Percentiles rank a stretch among this genome's conserved stretches.
These are phyloP conservation scores for Spiromastix sp. DNA, from an alignment of 2,329 filamentous ascomycete species.

Conservation along the genomic window DNA sequence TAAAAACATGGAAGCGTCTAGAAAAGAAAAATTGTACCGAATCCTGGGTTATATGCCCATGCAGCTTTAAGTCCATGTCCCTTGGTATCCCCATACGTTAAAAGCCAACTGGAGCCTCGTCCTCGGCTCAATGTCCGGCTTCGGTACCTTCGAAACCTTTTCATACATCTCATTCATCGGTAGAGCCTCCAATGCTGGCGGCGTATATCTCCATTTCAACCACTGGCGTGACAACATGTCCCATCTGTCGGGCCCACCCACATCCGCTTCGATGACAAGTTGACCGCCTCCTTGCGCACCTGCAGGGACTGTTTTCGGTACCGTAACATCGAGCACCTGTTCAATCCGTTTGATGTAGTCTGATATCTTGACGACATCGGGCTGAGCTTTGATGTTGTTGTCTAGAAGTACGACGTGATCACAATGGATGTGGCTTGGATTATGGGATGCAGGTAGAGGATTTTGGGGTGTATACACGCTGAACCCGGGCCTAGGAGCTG, in stretches of 20 bases:
- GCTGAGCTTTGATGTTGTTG: background rate
- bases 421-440: slow-evolving; percentile 4
- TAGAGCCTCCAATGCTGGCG: slow-evolving; percentile 1
- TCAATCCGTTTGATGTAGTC: slow-evolving; percentile 5
- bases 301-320: slow-evolving; percentile 4
- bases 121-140: slow-evolving; percentile 3
- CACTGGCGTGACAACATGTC: slow-evolving; percentile 2
- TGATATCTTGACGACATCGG: background rate
- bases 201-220: slow-evolving; percentile 2
- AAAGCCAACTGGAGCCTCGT: slow-evolving; percentile 3
- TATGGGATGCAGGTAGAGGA: background rate
- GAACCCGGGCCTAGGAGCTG: background rate
- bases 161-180: slow-evolving; percentile 5
- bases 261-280: slow-evolving; percentile 4
- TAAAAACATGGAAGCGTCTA: background rate
- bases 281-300: slow-evolving; percentile 2
- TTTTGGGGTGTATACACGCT: slow-evolving; percentile 1
- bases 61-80: background rate
- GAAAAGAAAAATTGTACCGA: too few relatives aligned
- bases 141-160: background rate
- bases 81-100: slow-evolving; percentile 4
- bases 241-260: slow-evolving; percentile 3
- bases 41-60: too few relatives aligned
- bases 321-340: background rate
- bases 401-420: slow-evolving; percentile 4